phyloP scores from a whole-genome alignment of 2,329 filamentous ascomycete genomes.

The Ampelomyces quisqualis region DNA sequence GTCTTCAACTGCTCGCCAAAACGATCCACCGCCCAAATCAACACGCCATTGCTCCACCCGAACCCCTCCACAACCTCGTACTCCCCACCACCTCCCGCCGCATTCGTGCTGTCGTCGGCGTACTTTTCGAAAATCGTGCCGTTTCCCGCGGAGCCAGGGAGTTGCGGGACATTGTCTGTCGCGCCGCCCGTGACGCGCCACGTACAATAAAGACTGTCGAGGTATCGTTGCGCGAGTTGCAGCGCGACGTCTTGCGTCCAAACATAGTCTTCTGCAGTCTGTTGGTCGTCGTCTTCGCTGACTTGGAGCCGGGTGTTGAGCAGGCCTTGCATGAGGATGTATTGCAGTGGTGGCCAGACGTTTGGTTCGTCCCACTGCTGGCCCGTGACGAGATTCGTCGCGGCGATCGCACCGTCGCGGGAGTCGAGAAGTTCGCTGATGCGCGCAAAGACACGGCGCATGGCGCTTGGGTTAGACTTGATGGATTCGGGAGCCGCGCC shows the following conservation, averaged over 20 bases:
- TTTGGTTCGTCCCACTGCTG: constrained; percentile 72
- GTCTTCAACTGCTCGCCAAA: constrained; percentile 59
- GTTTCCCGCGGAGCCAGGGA: constrained; percentile 47
- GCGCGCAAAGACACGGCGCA: constrained; percentile 57
- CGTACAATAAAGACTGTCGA: constrained; percentile 68
- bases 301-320: constrained; percentile 61
- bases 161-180: constrained; percentile 43
- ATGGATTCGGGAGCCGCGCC: constrained; percentile 61
- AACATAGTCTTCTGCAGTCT: constrained; percentile 48
- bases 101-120: constrained; percentile 60
- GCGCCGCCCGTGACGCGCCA: constrained; percentile 68
- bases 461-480: constrained; percentile 59
- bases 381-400: constrained; percentile 61
- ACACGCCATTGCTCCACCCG: constrained; percentile 69
- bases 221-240: constrained; percentile 62
- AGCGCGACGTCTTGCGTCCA: constrained; percentile 59
- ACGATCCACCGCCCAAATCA: constrained; percentile 65
- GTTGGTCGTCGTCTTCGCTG: constrained; percentile 51
- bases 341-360: constrained; percentile 68
- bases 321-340: constrained; percentile 63
- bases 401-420: constrained; percentile 59
- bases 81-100: constrained; percentile 65
- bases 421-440: constrained; percentile 56
- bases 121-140: constrained; percentile 74
- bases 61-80: constrained; percentile 71